These are phyloP conservation scores for Carex myosuroides DNA, from an alignment of 176 grass and related monocot genomes.

Conservation along the genomic window DNA sequence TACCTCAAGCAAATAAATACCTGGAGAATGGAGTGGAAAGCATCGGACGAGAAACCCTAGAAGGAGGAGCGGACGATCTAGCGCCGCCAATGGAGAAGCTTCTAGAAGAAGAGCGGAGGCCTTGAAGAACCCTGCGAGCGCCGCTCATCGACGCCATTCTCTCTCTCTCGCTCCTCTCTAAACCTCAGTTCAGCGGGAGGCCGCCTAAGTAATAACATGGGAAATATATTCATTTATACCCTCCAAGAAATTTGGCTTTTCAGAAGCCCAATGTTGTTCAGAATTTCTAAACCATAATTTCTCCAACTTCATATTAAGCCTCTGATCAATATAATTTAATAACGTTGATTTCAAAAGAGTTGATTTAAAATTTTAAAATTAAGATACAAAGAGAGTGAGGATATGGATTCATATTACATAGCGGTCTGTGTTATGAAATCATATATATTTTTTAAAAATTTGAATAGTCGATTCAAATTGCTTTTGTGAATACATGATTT, in stretches of 20 bases:
- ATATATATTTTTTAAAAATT: too few relatives aligned
- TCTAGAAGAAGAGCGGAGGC: slow-evolving; percentile 22
- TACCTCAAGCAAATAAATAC: not conserved
- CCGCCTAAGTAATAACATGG: not conserved
- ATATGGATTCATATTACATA: too few relatives aligned
- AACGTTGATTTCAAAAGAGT: too few relatives aligned
- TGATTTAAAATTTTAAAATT: too few relatives aligned
- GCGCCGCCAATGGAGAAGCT: not conserved
- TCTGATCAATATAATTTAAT: too few relatives aligned
- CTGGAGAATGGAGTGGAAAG: not conserved
- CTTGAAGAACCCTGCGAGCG: slow-evolving; percentile 9
- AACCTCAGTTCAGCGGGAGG: not conserved
- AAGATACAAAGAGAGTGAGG: too few relatives aligned
- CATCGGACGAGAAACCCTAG: slow-evolving; percentile 18
- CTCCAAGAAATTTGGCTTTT: not conserved
- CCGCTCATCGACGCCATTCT: slow-evolving; percentile 15
- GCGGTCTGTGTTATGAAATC: too few relatives aligned
- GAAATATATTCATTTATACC: not conserved
- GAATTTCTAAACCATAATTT: not conserved
- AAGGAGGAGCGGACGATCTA: not conserved
- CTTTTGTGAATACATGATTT: too few relatives aligned
- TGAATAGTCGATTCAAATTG: too few relatives aligned
- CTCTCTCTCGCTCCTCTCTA: not conserved
- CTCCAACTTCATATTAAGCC: not conserved
- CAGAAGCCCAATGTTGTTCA: not conserved